These are phyloP conservation scores for Dissophora globulifera DNA, from an alignment of 192 early-diverging fungal genomes.

Conservation along the genomic window DNA sequence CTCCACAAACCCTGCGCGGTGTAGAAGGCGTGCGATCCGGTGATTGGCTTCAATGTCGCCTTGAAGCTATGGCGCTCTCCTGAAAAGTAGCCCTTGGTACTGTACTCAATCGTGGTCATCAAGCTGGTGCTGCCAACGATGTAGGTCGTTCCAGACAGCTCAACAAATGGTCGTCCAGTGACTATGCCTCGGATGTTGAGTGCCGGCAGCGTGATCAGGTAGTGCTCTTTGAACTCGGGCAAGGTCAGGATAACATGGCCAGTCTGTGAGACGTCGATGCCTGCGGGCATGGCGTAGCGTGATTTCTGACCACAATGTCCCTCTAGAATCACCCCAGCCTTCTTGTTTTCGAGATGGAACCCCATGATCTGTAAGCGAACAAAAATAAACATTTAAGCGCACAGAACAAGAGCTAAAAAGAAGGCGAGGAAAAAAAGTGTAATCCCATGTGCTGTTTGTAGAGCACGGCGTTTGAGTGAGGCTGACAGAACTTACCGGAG, in stretches of 20 bases:
- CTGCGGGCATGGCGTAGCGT: conserved; percentile 79
- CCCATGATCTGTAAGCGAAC: conserved; percentile 50
- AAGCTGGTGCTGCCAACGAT: conserved; percentile 33
- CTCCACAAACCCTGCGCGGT: conserved; percentile 73
- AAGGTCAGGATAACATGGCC: conserved; percentile 78
- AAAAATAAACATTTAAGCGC: neutral
- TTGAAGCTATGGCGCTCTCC: conserved; percentile 86
- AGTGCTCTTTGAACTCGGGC: conserved; percentile 69
- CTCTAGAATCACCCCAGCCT: conserved; percentile 48
- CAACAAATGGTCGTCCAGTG: conserved; percentile 56
- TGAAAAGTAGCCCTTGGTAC: conserved; percentile 79
- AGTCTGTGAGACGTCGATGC: conserved; percentile 74
- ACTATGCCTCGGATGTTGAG: conserved; percentile 82
- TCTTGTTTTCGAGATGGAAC: conserved; percentile 51
- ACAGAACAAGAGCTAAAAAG: conserved; percentile 13
- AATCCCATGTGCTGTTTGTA: conserved; percentile 54
- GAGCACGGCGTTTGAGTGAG: conserved; percentile 58
- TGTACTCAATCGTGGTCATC: conserved; percentile 73
- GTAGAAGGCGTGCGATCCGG: conserved; percentile 39
- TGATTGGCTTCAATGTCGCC: conserved; percentile 55
- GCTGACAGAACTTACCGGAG: conserved; percentile 61
- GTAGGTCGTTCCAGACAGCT: conserved; percentile 50
- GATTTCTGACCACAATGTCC: conserved; percentile 71
- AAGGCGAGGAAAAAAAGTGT: neutral
- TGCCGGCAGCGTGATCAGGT: conserved; percentile 77